These are phyloP conservation scores for Mycena polygramma DNA, from an alignment of 768 basidiomycete genomes.

Conservation along the genomic window DNA sequence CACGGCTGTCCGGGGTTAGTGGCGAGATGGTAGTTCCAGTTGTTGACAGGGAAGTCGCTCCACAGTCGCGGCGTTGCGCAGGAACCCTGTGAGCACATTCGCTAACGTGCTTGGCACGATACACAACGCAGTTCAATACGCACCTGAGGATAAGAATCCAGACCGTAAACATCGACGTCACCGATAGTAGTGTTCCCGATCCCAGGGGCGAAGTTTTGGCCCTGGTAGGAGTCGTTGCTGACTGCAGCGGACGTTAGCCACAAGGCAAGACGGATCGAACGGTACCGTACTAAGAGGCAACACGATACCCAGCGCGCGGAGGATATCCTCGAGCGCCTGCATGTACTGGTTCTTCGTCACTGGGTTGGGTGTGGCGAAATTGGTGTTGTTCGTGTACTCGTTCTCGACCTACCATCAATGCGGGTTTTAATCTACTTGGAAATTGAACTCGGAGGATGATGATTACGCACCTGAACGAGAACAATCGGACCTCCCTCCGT, in stretches of 20 bases:
- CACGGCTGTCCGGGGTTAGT: conserved; percentile 28
- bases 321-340: conserved; percentile 32
- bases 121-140: neutral
- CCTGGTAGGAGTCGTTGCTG: conserved; percentile 32
- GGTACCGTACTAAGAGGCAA: conserved; percentile 30
- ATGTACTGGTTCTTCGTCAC: conserved; percentile 32
- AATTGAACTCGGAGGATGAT: neutral
- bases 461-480: conserved; percentile 29
- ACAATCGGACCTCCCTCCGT: conserved; percentile 28
- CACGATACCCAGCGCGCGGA: conserved; percentile 28
- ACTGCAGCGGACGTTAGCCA: conserved; percentile 14
- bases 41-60: conserved; percentile 28
- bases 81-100: conserved; percentile 17
- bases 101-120: neutral
- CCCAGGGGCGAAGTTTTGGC: conserved; percentile 28
- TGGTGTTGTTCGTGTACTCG: conserved; percentile 31
- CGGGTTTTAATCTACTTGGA: neutral
- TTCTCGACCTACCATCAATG: conserved; percentile 29
- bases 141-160: conserved; percentile 31
- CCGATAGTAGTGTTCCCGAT: conserved; percentile 21
- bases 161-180: conserved; percentile 28
- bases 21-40: conserved; percentile 32
- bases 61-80: conserved; percentile 32
- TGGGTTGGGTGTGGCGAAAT: conserved; percentile 31
- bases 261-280: conserved; percentile 4